These are phyloP conservation scores for Picochlorum sp. DNA, from an alignment of 139 green algal genomes.

Conservation along the genomic window DNA sequence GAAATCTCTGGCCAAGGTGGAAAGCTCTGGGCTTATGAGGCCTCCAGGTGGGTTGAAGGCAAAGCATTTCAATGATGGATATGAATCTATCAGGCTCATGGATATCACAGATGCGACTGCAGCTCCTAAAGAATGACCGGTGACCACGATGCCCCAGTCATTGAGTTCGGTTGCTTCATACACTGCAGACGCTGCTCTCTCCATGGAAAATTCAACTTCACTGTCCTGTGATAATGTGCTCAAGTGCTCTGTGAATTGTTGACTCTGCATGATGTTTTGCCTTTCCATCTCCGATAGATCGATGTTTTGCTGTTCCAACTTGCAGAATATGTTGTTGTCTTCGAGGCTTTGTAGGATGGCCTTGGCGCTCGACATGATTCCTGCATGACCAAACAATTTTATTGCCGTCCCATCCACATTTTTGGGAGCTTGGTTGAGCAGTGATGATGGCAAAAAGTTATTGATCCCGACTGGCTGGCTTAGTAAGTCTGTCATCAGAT, in stretches of 20 bases:
- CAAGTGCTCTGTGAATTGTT: background rate
- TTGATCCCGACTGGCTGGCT: slow-evolving; percentile 12
- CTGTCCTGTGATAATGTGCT: background rate
- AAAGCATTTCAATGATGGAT: slow-evolving; percentile 33
- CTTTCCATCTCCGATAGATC: background rate
- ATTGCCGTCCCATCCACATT: slow-evolving; percentile 5
- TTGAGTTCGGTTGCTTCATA: slow-evolving; percentile 12
- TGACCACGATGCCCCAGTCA: slow-evolving; percentile 35
- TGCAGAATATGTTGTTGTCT: slow-evolving; percentile 25
- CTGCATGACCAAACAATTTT: slow-evolving; percentile 24
- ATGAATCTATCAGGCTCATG: slow-evolving; percentile 33
- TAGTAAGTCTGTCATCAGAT: slow-evolving; percentile 26
- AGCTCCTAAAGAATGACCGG: slow-evolving; percentile 40
- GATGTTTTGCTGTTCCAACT: background rate
- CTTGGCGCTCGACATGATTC: slow-evolving; percentile 30
- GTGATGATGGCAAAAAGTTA: slow-evolving; percentile 7
- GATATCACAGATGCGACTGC: slow-evolving; percentile 35
- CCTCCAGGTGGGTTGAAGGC: slow-evolving; percentile 37
- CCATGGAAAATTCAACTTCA: background rate
- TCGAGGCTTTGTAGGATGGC: slow-evolving; percentile 40
- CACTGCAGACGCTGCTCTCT: slow-evolving; percentile 11
- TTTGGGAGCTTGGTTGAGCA: background rate
- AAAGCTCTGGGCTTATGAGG: slow-evolving; percentile 28
- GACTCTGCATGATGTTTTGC: background rate
- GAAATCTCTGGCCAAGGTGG: slow-evolving; percentile 20